Conservation (phyloP, 1,139 yeast genomes). For the Pichia sp. region DNA sequence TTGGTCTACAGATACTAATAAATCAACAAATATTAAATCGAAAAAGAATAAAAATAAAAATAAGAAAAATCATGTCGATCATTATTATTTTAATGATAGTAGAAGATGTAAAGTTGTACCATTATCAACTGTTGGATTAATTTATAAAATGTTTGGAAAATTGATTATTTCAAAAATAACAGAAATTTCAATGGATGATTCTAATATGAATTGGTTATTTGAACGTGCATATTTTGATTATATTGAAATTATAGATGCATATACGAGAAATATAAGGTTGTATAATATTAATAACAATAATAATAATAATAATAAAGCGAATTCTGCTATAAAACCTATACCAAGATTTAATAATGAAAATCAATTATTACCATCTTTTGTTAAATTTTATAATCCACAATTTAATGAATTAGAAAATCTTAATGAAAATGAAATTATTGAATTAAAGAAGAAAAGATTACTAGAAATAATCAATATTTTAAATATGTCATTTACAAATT, state of each 20-base stretch:
- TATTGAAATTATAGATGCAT: conserved; percentile 87
- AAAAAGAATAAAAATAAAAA: background rate
- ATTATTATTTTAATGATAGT: conserved; percentile 6
- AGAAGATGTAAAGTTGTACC: conserved; percentile 39
- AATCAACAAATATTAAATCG: background rate
- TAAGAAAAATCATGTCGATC: background rate
- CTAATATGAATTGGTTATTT: conserved; percentile 52
- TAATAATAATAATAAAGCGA: background rate
- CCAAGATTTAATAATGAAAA: conserved; percentile 40
- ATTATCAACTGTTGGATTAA: conserved; percentile 85
- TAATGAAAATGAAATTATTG: conserved; percentile 51
- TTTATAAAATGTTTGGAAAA: conserved; percentile 86
- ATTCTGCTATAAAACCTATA: no score
- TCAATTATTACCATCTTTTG: conserved; percentile 69
- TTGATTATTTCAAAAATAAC: conserved; percentile 38
- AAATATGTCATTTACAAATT: conserved; percentile 67
- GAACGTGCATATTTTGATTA: conserved; percentile 77
- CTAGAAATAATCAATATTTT: conserved; percentile 65
- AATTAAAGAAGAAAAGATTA: conserved; percentile 49
- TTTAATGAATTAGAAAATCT: conserved; percentile 17
- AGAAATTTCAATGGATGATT: conserved; percentile 25
- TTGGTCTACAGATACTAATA: background rate
- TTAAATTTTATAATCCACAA: conserved; percentile 65
- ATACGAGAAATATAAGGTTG: conserved; percentile 67
- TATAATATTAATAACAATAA: background rate